These are phyloP conservation scores for Trichosporon asahii DNA, from an alignment of 1,284 basidiomycete genomes.

Conservation along the genomic window DNA sequence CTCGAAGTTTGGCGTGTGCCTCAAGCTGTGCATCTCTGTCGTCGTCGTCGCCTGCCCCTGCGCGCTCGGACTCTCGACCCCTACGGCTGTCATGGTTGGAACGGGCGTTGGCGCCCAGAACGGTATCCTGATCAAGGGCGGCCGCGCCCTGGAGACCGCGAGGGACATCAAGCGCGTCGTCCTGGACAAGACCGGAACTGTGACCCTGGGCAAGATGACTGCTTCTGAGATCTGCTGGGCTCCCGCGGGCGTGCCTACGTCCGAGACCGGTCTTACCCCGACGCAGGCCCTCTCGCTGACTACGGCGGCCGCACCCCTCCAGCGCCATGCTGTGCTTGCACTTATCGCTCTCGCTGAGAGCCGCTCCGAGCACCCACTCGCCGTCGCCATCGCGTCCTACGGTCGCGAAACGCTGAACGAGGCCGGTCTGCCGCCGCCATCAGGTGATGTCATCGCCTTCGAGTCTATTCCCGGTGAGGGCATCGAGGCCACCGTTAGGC, in stretches of 20 bases:
- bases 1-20: slow-evolving; percentile 83
- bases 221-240: slow-evolving; percentile 77
- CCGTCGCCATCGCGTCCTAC: slow-evolving; percentile 80
- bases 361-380: slow-evolving; percentile 92
- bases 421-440: slow-evolving; percentile 54
- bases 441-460: slow-evolving; percentile 59
- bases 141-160: slow-evolving; percentile 87
- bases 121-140: slow-evolving; percentile 97
- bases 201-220: slow-evolving; percentile 79
- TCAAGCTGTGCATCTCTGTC: slow-evolving; percentile 97
- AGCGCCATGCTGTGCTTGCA: slow-evolving; percentile 65
- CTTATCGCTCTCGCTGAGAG: slow-evolving; percentile 84
- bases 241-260: slow-evolving; percentile 36
- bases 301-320: slow-evolving; percentile 44
- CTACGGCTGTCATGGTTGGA: slow-evolving; percentile 99
- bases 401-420: slow-evolving; percentile 65
- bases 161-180: slow-evolving; percentile 75
- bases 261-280: slow-evolving; percentile 29
- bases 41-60: slow-evolving; percentile 98
- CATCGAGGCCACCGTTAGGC: slow-evolving; percentile 65
- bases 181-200: slow-evolving; percentile 96
- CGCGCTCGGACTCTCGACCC: slow-evolving; percentile 91
- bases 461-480: slow-evolving; percentile 87
- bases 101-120: slow-evolving; percentile 96
- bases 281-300: slow-evolving; percentile 45